phyloP scores from a whole-genome alignment of 2,329 filamentous ascomycete genomes.

The Dothiorella sarmentorum region DNA sequence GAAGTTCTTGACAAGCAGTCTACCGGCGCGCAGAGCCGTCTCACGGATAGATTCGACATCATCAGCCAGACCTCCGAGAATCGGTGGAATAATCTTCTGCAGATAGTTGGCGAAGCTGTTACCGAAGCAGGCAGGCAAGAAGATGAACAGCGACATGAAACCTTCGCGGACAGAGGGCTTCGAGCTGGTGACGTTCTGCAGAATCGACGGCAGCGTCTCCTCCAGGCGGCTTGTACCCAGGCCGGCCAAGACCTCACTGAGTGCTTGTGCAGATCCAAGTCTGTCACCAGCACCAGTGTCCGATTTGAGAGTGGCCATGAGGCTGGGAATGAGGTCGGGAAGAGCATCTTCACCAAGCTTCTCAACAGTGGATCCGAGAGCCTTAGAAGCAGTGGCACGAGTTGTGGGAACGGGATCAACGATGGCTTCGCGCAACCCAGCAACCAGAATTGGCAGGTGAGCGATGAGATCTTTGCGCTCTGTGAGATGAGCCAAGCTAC shows the following conservation, averaged over 20 bases:
- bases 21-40: slow-evolving; percentile 89
- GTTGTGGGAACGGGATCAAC: slow-evolving; percentile 97
- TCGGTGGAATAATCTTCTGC: slow-evolving; percentile 90
- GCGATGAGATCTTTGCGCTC: slow-evolving; percentile 90
- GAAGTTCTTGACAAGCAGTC: slow-evolving; percentile 97
- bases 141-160: slow-evolving; percentile 99
- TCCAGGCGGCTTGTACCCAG: slow-evolving; percentile 88
- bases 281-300: slow-evolving; percentile 95
- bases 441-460: slow-evolving; percentile 87
- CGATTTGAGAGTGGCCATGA: slow-evolving; percentile 97
- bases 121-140: slow-evolving; percentile 96
- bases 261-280: slow-evolving; percentile 90
- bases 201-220: slow-evolving; percentile 90
- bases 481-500: slow-evolving; percentile 92
- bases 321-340: slow-evolving; percentile 92
- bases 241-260: slow-evolving; percentile 93
- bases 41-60: slow-evolving; percentile 96
- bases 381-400: slow-evolving; percentile 91
- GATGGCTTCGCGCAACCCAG: slow-evolving; percentile 81
- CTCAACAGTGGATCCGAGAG: slow-evolving; percentile 92
- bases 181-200: slow-evolving; percentile 91
- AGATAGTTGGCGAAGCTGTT: slow-evolving; percentile 98
- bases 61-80: slow-evolving; percentile 89
- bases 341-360: slow-evolving; percentile 96
- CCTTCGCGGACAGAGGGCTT: slow-evolving; percentile 91